Evolutionary conservation across 2,329 filamentous ascomycete species (phyloP), one percentile per base, ranked within the genome.

Genomic region (Claviceps quebecensis): DNA sequence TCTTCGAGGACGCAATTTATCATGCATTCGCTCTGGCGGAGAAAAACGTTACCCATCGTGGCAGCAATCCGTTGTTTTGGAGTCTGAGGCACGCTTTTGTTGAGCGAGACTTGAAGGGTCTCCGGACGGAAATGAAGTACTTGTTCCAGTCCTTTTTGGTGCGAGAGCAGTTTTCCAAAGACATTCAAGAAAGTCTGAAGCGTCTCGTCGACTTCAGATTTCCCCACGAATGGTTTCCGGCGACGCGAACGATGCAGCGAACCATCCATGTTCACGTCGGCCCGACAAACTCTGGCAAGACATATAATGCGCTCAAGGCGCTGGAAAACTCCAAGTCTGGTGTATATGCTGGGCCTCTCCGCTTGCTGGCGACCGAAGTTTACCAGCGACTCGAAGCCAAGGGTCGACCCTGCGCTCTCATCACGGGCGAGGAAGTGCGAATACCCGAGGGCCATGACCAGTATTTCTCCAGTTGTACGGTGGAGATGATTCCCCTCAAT

Each of bases 281-380:
- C 0, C 93, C 93, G 1, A 98, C 93, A 2, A 98, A 98, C 66
- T 97, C 93, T 0, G 93, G 93, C 52, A 98, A 98, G 73, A 98
- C 94, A 0, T 98, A 97, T 63, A 85, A 89, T 63, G 94, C 93
- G 0, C 70, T 98, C 56, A 84, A 95, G 67, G 81, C 85, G 13
- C 75, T 98, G 11, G 87, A 96, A 64, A 73, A 79, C 48, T 83
- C 84, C 2, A 75, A 82, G 34, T 76, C 74, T 8, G 93, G 93
- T 40, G 82, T 95, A 48, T 98, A 97, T 64, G 88, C 91, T 3
- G 93, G 94, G 0, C 93, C 93, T 0, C 71, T 98, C 45, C 80
- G 93, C 47, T 71, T 98, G 46, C 74, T 98, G 29, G 93, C 93
- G 0, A 90, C 95, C 61, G 93, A 98, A 66, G 85, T 97, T n/a